A percentile compares a stretch with the other conserved stretches of the same genome.
phyloP scores from a whole-genome alignment of 306 rosid genomes.

The Pyrus betulifolia region DNA sequence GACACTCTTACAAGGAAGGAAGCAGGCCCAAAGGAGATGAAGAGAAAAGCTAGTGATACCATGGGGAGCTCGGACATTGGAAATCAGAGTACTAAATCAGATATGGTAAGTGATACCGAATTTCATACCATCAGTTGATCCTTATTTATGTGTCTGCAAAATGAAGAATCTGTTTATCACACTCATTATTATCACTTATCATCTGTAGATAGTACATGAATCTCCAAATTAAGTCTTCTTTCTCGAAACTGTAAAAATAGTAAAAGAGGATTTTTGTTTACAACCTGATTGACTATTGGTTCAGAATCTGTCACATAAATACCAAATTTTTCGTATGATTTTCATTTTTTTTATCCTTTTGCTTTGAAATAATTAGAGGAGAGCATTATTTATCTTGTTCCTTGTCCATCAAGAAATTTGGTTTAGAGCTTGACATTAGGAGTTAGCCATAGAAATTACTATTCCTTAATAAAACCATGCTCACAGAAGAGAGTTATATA shows the following conservation, averaged over 20 bases:
- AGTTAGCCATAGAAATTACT: not conserved
- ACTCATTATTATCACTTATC: not conserved
- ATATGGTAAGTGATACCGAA: slow-evolving; percentile 22
- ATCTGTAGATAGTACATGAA: not conserved
- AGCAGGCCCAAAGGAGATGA: slow-evolving; percentile 11
- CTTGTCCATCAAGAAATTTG: not conserved
- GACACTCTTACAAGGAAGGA: slow-evolving; percentile 12
- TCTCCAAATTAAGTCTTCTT: not conserved
- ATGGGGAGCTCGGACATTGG: not conserved
- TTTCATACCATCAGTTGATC: not conserved
- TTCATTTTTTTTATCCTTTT: not conserved
- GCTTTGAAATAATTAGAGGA: no score
- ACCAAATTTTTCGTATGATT: no score
- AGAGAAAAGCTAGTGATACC: slow-evolving; percentile 4
- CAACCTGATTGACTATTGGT: no score
- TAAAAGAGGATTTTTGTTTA: no score
- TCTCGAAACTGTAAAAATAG: not conserved
- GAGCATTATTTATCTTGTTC: not conserved
- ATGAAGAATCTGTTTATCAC: not conserved
- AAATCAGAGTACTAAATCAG: slow-evolving; percentile 16
- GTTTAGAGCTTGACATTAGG: not conserved
- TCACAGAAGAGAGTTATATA: not conserved
- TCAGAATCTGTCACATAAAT: no score
- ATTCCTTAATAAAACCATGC: not conserved
- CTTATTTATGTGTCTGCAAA: not conserved